Percentiles rank a stretch among this genome's conserved stretches.
Conservation (phyloP, 352 stramenopile species). For the Phytophthora brassicae region DNA sequence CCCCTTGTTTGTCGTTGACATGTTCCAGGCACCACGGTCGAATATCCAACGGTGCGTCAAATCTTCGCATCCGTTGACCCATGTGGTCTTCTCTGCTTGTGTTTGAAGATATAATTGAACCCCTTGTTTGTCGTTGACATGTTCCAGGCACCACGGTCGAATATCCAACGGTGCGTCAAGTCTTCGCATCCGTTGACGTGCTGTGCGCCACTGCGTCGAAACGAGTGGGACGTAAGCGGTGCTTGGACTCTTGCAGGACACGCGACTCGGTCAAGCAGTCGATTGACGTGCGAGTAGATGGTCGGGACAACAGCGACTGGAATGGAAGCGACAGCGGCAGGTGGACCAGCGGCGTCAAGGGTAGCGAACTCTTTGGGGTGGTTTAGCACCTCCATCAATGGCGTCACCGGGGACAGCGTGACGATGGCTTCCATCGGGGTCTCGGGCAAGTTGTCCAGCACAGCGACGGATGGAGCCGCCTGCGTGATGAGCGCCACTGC, state of each 20-base stretch:
- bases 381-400: slow-evolving; percentile 2
- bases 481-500: slow-evolving; percentile 17
- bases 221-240: slow-evolving; percentile 25
- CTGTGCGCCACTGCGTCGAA: slow-evolving; percentile 14
- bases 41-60: slow-evolving; percentile 16
- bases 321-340: neutral
- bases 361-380: neutral
- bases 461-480: neutral
- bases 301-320: neutral
- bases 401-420: neutral
- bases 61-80: too few species aligned
- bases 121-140: slow-evolving; percentile 23
- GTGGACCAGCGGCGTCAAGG: neutral
- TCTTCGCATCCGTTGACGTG: slow-evolving; percentile 11
- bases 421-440: neutral
- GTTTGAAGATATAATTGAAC: slow-evolving; percentile 22
- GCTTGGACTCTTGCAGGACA: neutral
- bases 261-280: slow-evolving; percentile 15
- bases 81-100: slow-evolving; percentile 6
- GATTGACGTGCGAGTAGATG: slow-evolving; percentile 29
- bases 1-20: slow-evolving; percentile 22
- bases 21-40: slow-evolving; percentile 16
- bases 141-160: slow-evolving; percentile 17
- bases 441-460: slow-evolving; percentile 5
- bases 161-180: slow-evolving; percentile 13